Conservation (phyloP, 2,329 filamentous ascomycete genomes). For the Uncinocarpus reesii region DNA sequence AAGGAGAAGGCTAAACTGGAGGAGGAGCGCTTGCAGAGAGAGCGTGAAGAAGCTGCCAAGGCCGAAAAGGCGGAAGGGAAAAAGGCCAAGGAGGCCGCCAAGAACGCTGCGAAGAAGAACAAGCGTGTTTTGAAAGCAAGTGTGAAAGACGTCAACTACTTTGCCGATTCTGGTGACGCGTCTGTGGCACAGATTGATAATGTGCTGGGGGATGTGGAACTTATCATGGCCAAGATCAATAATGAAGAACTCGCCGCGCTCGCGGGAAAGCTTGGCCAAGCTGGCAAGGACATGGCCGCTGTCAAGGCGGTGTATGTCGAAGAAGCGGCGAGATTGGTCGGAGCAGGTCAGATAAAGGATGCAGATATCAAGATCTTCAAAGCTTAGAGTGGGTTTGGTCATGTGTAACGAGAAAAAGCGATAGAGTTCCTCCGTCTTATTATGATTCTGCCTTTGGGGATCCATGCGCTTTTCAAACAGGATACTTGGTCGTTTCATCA, state of each 20-base stretch:
- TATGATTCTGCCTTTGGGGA: background rate
- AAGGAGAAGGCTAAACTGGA: constrained; percentile 73
- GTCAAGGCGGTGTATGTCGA: constrained; percentile 75
- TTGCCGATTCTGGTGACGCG: constrained; percentile 58
- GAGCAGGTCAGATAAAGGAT: constrained; percentile 74
- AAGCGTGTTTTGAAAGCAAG: constrained; percentile 90
- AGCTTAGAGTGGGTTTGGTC: constrained; percentile 3
- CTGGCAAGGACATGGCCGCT: constrained; percentile 65
- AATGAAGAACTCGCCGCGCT: constrained; percentile 79
- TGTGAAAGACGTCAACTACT: constrained; percentile 98
- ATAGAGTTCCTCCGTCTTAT: background rate
- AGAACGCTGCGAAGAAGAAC: constrained; percentile 99
- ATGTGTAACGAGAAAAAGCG: constrained; percentile 8
- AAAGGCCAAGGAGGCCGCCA: constrained; percentile 97
- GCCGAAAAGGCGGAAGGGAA: constrained; percentile 70
- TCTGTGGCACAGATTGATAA: constrained; percentile 69
- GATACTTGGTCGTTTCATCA: too few relatives aligned
- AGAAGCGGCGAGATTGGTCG: constrained; percentile 68
- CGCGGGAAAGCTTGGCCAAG: constrained; percentile 66
- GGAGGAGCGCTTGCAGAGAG: constrained; percentile 66
- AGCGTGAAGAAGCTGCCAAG: constrained; percentile 81
- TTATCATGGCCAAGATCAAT: constrained; percentile 78
- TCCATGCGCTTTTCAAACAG: too few relatives aligned
- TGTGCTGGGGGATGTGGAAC: constrained; percentile 75
- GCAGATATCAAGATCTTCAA: constrained; percentile 58